These are phyloP conservation scores for Coemansia sp. DNA, from an alignment of 192 early-diverging fungal genomes.

Conservation along the genomic window DNA sequence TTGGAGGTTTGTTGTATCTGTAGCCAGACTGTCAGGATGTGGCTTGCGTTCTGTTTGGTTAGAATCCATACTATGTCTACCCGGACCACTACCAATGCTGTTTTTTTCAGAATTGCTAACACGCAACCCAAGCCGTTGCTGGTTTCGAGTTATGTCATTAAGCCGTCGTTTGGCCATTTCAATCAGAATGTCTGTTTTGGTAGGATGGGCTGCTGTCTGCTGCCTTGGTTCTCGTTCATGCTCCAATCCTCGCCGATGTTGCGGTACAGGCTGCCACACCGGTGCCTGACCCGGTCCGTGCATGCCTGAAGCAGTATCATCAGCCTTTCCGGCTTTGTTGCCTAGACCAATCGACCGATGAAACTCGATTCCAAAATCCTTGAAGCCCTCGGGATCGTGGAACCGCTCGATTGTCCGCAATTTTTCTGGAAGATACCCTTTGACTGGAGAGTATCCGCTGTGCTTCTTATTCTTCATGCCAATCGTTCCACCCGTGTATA, in stretches of 20 bases:
- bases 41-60: neutral
- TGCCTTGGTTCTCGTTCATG: neutral
- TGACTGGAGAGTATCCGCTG: constrained; percentile 74
- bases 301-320: constrained; percentile 9
- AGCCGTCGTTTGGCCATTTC: constrained; percentile 37
- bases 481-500: constrained; percentile 96
- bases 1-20: neutral
- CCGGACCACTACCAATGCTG: neutral
- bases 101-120: neutral
- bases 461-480: constrained; percentile 79
- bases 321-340: neutral
- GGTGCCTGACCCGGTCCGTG: neutral
- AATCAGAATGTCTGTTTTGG: constrained; percentile 26
- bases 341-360: constrained; percentile 30
- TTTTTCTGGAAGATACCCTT: constrained; percentile 79
- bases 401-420: constrained; percentile 77
- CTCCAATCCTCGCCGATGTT: neutral
- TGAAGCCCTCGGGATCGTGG: constrained; percentile 68
- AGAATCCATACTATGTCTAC: neutral
- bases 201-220: neutral
- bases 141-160: constrained; percentile 34
- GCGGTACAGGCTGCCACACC: neutral
- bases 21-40: neutral
- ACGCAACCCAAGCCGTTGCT: constrained; percentile 5
- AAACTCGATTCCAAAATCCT: constrained; percentile 52